phyloP scores from a whole-genome alignment of 148 eudicot species.

The Arctostaphylos glauca region DNA sequence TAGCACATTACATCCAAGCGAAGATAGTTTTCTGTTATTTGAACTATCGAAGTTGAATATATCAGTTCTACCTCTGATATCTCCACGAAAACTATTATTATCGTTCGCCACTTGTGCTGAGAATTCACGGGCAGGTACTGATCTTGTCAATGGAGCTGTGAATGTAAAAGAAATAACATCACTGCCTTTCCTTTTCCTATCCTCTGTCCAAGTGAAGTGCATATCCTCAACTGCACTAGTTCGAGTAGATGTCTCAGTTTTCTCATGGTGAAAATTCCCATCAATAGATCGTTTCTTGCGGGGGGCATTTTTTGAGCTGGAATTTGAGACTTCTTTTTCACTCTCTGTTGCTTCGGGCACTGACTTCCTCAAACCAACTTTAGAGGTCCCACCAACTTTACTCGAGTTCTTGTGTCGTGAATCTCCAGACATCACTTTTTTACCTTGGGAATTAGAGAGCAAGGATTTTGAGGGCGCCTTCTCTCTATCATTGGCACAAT shows the following conservation, averaged over 20 bases:
- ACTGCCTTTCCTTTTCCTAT: conserved; percentile 55
- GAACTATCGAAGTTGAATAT: conserved; percentile 36
- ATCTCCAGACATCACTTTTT: conserved; percentile 41
- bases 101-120: conserved; percentile 28
- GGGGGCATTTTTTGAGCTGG: conserved; percentile 43
- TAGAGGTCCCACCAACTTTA: conserved; percentile 38
- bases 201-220: conserved; percentile 51
- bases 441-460: conserved; percentile 37
- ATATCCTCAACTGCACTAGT: conserved; percentile 23
- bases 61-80: conserved; percentile 36
- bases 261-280: conserved; percentile 38
- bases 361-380: conserved; percentile 56
- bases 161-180: conserved; percentile 96
- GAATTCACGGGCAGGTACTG: conserved; percentile 35
- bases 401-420: conserved; percentile 31
- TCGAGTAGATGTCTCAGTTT: conserved; percentile 9
- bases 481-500: conserved; percentile 47
- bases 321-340: conserved; percentile 42
- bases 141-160: conserved; percentile 70
- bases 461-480: conserved; percentile 48
- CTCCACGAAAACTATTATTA: conserved; percentile 25
- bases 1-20: conserved; percentile 38
- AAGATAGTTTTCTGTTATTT: conserved; percentile 37
- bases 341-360: conserved; percentile 46
- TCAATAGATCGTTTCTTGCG: conserved; percentile 72